Conservation (phyloP, 305 asterid genomes). For the Euphrasia arctica region DNA sequence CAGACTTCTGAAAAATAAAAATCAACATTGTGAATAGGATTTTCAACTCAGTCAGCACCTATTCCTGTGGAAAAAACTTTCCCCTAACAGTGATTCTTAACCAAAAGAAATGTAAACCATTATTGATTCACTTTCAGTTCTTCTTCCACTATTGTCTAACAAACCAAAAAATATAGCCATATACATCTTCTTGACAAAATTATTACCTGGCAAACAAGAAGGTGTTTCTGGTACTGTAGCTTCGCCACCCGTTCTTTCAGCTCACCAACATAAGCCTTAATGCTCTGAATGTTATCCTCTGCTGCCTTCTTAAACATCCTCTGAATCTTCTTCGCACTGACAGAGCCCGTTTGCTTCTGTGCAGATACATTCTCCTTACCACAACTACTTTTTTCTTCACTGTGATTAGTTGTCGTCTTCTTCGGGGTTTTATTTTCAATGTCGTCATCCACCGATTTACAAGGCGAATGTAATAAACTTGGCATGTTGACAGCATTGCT, state of each 20-base stretch:
- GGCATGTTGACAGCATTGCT: constrained; percentile 77
- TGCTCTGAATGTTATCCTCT: constrained; percentile 83
- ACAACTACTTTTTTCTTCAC: constrained; percentile 36
- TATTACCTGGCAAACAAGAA: constrained; percentile 88
- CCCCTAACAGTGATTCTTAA: not conserved
- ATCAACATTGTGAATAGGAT: not conserved
- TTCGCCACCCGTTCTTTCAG: constrained; percentile 93
- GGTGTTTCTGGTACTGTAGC: constrained; percentile 96
- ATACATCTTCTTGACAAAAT: constrained; percentile 10
- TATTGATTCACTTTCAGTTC: too few species aligned
- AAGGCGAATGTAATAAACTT: constrained; percentile 68
- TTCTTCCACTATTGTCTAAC: not conserved
- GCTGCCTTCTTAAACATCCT: constrained; percentile 88
- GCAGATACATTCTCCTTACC: constrained; percentile 44
- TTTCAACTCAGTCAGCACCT: not conserved
- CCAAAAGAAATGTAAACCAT: not conserved
- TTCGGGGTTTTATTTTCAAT: constrained; percentile 73
- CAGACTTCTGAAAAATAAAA: not conserved
- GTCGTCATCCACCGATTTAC: constrained; percentile 51
- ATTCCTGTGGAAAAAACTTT: not conserved
- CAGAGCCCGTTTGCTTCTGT: constrained; percentile 54
- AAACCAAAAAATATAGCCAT: not conserved
- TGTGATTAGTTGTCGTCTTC: constrained; percentile 29
- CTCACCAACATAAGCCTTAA: constrained; percentile 82
- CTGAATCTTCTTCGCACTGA: constrained; percentile 81